phyloP scores from a whole-genome alignment of 129 eudicot genomes.

The Tagetes erecta region DNA sequence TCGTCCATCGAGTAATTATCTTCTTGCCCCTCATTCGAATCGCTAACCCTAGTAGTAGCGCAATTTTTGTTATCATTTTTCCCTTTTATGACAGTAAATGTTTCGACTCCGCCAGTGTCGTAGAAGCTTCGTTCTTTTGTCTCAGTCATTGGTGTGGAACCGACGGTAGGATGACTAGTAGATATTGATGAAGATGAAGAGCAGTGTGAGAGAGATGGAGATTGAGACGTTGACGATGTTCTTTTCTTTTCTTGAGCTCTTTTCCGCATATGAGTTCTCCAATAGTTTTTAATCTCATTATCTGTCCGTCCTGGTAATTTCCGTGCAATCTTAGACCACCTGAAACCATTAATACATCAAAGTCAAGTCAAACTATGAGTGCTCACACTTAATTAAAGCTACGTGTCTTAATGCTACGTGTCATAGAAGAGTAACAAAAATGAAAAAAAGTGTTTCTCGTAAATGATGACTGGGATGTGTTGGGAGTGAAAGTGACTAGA shows the following conservation, averaged over 20 bases:
- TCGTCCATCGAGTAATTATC: conserved; percentile 64
- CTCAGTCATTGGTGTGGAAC: conserved; percentile 28
- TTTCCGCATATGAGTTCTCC: conserved; percentile 92
- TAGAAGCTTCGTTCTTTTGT: conserved; percentile 41
- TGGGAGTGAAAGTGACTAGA: no score
- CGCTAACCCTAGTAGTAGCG: conserved; percentile 12
- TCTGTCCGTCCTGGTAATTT: conserved; percentile 88
- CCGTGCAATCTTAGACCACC: conserved; percentile 92
- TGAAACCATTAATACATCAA: conserved; percentile 27
- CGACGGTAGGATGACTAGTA: conserved; percentile 27
- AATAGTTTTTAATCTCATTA: conserved; percentile 88
- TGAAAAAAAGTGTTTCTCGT: no score
- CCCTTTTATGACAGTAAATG: conserved; percentile 12
- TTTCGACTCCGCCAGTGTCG: conserved; percentile 49
- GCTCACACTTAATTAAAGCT: background rate
- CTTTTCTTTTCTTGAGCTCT: conserved; percentile 68
- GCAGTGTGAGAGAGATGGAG: conserved; percentile 38
- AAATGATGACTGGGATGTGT: no score
- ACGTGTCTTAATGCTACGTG: background rate
- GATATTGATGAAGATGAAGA: conserved; percentile 44
- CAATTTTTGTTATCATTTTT: conserved; percentile 19
- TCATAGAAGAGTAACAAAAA: no score
- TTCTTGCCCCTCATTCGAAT: conserved; percentile 24
- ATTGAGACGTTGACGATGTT: conserved; percentile 25
- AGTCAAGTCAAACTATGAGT: background rate